Conservation (phyloP, 2,329 filamentous ascomycete species). For the Tolypocladium nubicola region DNA sequence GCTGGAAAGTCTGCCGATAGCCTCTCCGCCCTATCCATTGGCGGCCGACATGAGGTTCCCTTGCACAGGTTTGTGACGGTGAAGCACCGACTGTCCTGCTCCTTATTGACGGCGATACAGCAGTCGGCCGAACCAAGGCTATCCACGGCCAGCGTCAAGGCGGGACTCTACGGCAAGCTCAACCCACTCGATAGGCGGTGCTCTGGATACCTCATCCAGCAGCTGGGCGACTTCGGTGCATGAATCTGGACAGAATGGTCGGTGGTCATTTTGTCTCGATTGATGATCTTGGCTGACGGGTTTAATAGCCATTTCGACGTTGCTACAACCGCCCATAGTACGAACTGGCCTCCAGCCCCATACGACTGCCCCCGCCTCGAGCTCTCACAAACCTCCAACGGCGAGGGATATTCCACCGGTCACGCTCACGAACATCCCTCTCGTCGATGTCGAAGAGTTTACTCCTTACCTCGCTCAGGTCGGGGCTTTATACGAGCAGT, state of each 20-base stretch:
- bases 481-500: slow-evolving; percentile 77
- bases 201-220: slow-evolving; percentile 57
- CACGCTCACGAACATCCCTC: slow-evolving; percentile 75
- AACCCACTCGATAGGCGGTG: slow-evolving; percentile 76
- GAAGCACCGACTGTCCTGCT: not conserved
- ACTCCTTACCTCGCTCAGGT: slow-evolving; percentile 77
- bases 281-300: not conserved
- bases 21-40: slow-evolving; percentile 41
- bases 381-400: slow-evolving; percentile 71
- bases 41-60: slow-evolving; percentile 42
- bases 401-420: slow-evolving; percentile 88
- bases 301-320: slow-evolving; percentile 69
- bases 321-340: slow-evolving; percentile 85
- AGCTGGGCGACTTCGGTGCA: slow-evolving; percentile 44
- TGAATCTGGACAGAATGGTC: slow-evolving; percentile 80
- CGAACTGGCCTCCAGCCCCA: slow-evolving; percentile 79
- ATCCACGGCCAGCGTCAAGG: slow-evolving; percentile 41
- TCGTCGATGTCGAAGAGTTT: slow-evolving; percentile 71
- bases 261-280: slow-evolving; percentile 4
- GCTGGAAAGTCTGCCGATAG: slow-evolving; percentile 58
- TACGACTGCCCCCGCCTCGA: slow-evolving; percentile 57
- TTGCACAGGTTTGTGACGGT: slow-evolving; percentile 42
- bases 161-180: slow-evolving; percentile 83
- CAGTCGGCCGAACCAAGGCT: slow-evolving; percentile 32
- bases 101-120: slow-evolving; percentile 15